These are phyloP conservation scores for Akebia trifoliata DNA, from an alignment of 164 flowering plant genomes.

Conservation along the genomic window DNA sequence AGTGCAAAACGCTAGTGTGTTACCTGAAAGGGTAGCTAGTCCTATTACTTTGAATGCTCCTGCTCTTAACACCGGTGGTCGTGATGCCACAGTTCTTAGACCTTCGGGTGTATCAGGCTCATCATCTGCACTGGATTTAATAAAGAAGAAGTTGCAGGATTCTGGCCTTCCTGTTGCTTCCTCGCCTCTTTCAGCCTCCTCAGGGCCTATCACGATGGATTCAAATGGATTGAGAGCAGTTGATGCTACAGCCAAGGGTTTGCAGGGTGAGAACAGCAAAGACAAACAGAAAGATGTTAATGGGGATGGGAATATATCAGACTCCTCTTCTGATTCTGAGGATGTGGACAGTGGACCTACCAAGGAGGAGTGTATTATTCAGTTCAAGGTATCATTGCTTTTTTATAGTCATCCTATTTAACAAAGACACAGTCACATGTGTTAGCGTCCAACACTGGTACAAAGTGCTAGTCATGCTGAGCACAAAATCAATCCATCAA, in stretches of 20 bases:
- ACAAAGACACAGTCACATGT: too few relatives aligned
- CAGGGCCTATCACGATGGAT: slow-evolving; percentile 36
- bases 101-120: slow-evolving; percentile 38
- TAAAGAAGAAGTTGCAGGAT: slow-evolving; percentile 93
- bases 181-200: slow-evolving; percentile 37
- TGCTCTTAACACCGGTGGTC: slow-evolving; percentile 75
- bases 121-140: slow-evolving; percentile 88
- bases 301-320: slow-evolving; percentile 68
- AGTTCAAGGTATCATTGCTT: slow-evolving; percentile 69
- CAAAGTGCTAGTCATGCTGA: too few relatives aligned
- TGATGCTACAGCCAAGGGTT: slow-evolving; percentile 48
- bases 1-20: slow-evolving; percentile 28
- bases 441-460: too few relatives aligned
- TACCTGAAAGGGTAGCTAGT: slow-evolving; percentile 47
- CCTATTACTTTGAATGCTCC: slow-evolving; percentile 64
- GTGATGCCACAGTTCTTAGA: slow-evolving; percentile 72
- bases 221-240: slow-evolving; percentile 53
- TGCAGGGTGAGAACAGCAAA: slow-evolving; percentile 58
- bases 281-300: slow-evolving; percentile 66
- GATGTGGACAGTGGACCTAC: slow-evolving; percentile 82
- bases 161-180: slow-evolving; percentile 62
- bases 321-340: slow-evolving; percentile 93
- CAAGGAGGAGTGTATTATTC: slow-evolving; percentile 72
- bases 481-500: too few relatives aligned
- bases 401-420: not conserved